Evolutionary conservation across 2,329 filamentous ascomycete genomes (phyloP), one percentile per base, ranked within the genome.

Genomic region (Aspergillus glaucus): DNA sequence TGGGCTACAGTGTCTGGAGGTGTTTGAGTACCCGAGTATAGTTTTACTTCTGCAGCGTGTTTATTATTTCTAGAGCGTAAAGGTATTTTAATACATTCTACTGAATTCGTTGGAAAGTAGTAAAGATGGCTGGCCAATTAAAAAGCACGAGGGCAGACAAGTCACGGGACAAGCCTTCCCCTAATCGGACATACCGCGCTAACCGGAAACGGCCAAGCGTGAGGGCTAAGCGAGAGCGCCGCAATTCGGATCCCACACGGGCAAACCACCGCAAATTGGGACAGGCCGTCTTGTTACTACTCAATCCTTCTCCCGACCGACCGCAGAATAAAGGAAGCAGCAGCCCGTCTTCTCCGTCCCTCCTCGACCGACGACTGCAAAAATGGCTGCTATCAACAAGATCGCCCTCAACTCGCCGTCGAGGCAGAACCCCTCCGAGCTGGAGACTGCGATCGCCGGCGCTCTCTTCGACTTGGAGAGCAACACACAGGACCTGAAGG

Each of bases 401-500:
- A 97, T 97, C 77, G 90, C 91, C 74, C 76, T 85, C 75, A 96
- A 93, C 86, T 94, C 88, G 86, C 87, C 92, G 66, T 96, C 92
- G 79, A 85, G 89, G 82, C 83, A 87, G 76, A 94, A 86, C 79
- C 93, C 93, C 66, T 95, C 89, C 64, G 93, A 98, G 86, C 86
- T 97, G 67, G 93, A 98, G 88, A 85, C 82, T 77, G 88, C 80
- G 82, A 94, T 98, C 75, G 93, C 93, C 75, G 87, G 86, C 78
- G 93, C 93, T 79, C 88, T 98, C 62, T 94, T 87, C 82, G 93
- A 98, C 73, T 88, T 98, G 78, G 93, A 98, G 89, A 91, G 85
- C 81, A 96, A 96, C 86, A 95, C 93, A 72, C 81, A 90, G 75
- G 93, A 98, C 79, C 88, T 98, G 79, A 95, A 92, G 87, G 84